Evolutionary conservation across 2,329 filamentous ascomycete genomes (phyloP), one percentile per base, ranked within the genome.

Genomic region (Malbranchea cinnamomea): DNA sequence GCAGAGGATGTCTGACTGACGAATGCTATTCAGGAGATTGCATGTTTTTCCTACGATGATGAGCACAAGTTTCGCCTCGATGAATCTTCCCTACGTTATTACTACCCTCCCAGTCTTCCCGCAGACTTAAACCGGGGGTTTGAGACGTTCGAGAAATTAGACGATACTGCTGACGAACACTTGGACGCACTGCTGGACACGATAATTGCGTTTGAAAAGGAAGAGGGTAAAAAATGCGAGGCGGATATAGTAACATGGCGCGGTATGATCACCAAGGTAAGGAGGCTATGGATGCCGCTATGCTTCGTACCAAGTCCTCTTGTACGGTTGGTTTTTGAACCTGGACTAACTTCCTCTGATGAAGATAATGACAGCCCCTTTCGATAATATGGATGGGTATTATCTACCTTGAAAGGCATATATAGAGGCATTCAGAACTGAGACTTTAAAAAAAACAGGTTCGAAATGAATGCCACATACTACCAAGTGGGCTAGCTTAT

Each of bases 221-320:
- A 73, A 40, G 71, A 67, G 1, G 68, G 70, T 2, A 65, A 70
- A 45, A 75, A 68, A 47, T 74, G 77, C 18, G 74, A 84, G 37
- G 77, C 78, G 2, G 74, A 92, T 43, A 52, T 95, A 26, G 67
- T 95, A 30, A 95, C 87, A 2, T 98, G 87, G 87, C 67, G 89
- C 46, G 89, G 89, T 21, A 94, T 95, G 83, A 85, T 98, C 77
- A 95, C 89, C 38, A 98, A 94, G 67, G 83, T 85, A 49, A 31
- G 54, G 30, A 13, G 21, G 8, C 7, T 10, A 10, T 25, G 23
- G 13, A 26, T 26, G 10, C 23, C 23, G 20, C n/a, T 22, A 22
- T 22, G 20, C 20, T 7, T 22, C 20, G 20, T 7, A 22, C 7
- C n/a, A 7, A n/a, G 20, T 22, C n/a, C 7, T 22, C 7, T 7